Conservation (phyloP, 257 asterid genomes). For the Petunia secreta region DNA sequence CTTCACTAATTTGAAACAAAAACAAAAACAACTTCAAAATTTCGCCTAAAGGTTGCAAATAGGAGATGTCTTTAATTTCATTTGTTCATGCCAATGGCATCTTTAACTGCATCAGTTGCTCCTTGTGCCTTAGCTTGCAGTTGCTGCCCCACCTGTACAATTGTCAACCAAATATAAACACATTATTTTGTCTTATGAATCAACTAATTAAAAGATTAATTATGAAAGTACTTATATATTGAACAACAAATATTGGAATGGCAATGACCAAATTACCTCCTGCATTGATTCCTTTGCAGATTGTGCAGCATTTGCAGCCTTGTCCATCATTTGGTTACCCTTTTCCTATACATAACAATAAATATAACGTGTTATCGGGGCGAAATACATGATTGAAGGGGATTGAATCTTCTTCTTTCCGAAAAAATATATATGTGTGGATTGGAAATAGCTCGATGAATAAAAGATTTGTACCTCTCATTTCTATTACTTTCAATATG, state of each 20-base stretch:
- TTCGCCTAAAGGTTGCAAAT: neutral
- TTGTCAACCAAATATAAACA: neutral
- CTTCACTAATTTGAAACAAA: neutral
- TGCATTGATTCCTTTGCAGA: constrained; percentile 42
- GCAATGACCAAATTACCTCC: constrained; percentile 21
- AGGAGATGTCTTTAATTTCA: neutral
- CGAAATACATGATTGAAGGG: neutral
- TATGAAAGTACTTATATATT: no score
- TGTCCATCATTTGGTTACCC: constrained; percentile 41
- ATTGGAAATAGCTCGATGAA: neutral
- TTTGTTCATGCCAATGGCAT: constrained; percentile 38
- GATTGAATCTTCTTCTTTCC: neutral
- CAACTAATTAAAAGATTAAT: neutral
- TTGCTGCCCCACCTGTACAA: constrained; percentile 36
- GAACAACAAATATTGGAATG: neutral
- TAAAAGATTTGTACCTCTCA: no score
- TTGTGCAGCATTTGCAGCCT: constrained; percentile 41
- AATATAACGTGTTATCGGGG: neutral
- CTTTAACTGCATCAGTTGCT: constrained; percentile 42
- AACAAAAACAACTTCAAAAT: neutral
- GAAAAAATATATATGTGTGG: neutral
- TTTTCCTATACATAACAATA: constrained; percentile 36
- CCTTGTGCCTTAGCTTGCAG: constrained; percentile 40
- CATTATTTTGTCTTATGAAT: no score
- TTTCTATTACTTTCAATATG: no score